These are phyloP conservation scores for Phoma sp. DNA, from an alignment of 2,329 filamentous ascomycete genomes.

Conservation along the genomic window DNA sequence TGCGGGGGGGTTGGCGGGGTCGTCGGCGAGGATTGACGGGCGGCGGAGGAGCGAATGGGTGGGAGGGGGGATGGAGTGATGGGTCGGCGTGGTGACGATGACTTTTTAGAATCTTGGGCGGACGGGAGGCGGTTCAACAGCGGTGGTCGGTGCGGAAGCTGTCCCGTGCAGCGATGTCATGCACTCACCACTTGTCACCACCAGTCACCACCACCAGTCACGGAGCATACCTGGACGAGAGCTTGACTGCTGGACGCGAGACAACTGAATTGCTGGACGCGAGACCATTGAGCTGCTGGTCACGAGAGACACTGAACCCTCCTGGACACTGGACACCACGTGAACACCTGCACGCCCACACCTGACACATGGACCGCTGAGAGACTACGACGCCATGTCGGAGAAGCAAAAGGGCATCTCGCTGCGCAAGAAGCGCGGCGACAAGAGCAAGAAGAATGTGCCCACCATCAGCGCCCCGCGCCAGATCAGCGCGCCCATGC, in stretches of 20 bases:
- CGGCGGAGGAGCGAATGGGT: slow-evolving; percentile 14
- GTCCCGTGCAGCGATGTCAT: slow-evolving; percentile 5
- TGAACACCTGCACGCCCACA: background rate
- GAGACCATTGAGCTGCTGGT: too few relatives aligned
- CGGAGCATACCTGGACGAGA: too few relatives aligned
- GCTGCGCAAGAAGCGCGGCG: slow-evolving; percentile 67
- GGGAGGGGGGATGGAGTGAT: slow-evolving; percentile 1
- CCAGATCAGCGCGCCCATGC: slow-evolving; percentile 59
- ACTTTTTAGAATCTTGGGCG: slow-evolving; percentile 6
- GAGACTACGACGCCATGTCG: too few relatives aligned
- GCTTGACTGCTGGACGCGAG: too few relatives aligned
- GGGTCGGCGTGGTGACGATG: background rate
- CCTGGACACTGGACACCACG: background rate
- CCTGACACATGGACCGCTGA: too few relatives aligned
- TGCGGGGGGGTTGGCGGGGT: slow-evolving; percentile 9
- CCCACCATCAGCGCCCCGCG: slow-evolving; percentile 60
- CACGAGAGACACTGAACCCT: background rate
- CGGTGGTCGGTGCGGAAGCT: slow-evolving; percentile 10
- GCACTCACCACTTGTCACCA: slow-evolving; percentile 3
- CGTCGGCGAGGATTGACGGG: slow-evolving; percentile 9
- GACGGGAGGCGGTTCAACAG: background rate
- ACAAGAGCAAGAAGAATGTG: slow-evolving; percentile 62
- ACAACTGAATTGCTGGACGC: too few relatives aligned
- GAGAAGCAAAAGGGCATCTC: slow-evolving; percentile 64
- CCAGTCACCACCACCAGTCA: too few relatives aligned